Base-by-base conservation (phyloP, 2,329 filamentous ascomycete genomes). In the Fusarium sp. region DNA sequence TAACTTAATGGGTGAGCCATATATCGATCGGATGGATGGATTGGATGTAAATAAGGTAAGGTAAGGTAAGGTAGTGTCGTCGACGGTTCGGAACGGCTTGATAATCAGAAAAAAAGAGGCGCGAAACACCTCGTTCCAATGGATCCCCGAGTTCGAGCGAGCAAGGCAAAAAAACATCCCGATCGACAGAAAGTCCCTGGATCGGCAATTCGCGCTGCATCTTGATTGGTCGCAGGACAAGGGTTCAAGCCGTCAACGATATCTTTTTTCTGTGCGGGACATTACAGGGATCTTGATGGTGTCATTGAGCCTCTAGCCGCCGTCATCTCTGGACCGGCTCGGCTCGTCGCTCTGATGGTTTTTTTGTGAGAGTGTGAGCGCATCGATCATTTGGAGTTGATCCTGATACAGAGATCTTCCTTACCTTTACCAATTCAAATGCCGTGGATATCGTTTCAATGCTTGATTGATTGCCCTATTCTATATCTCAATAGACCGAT, bases 241-340 rank as follows among this genome's bases (percentile, higher is more conserved):
- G 27, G 27, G 20, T 69, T 71, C 58, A 61, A 68, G 58, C 59
- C 62, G 68, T 70, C 68, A 70, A 69, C 65, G 68, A 70, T 71
- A 69, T 71, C 56, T 58, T 36, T 50, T 27, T 18, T 60, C 10
- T n/a, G 20, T 20, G 50, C 16, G 31, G 42, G 58, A 50, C 40
- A 61, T 34, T 18, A 59, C 61, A 70, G 64, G 72, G 70, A 54
- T 73, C 16, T 34, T 60, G 46, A 73, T 73, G 70, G 67, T 73
- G 67, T 71, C 64, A 72, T 74, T 38, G 54, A 62, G 49, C 51
- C 25, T 51, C 25, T 14, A 44, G 33, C 20, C 23, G 2, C 67
- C 44, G 65, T 61, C 61, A 56, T 68, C 20, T 68, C 20, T 36
- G 16, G 29, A 20, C 27, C 25, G 29, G 27, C 20, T 62, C 33